Conservation (phyloP, 768 basidiomycete species). For the Trametes cinnabarina region DNA sequence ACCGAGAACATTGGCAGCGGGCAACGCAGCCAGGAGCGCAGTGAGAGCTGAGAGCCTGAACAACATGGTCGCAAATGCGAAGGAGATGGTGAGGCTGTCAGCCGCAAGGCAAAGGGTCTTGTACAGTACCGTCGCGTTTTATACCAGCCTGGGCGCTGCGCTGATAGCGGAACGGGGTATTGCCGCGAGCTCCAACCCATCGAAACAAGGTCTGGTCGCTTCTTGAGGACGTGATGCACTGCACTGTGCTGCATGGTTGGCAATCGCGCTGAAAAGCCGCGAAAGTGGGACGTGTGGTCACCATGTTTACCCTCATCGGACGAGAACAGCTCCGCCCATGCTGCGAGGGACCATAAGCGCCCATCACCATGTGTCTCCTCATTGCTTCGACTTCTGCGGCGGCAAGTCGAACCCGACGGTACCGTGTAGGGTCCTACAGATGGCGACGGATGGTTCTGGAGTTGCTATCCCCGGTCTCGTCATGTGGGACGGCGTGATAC, state of each 20-base stretch:
- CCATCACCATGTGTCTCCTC: conserved; percentile 1
- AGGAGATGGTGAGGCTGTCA: conserved; percentile 1
- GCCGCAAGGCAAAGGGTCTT: neutral
- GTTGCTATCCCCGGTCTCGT: neutral
- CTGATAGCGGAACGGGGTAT: conserved; percentile 2
- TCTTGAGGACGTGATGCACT: conserved; percentile 1
- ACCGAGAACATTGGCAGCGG: conserved; percentile 23
- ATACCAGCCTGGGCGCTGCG: conserved; percentile 4
- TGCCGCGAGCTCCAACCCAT: neutral
- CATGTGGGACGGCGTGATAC: neutral
- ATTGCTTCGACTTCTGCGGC: conserved; percentile 9
- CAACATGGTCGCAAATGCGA: conserved; percentile 19
- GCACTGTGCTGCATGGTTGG: neutral
- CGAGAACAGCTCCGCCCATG: conserved; percentile 1
- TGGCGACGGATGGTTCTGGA: neutral
- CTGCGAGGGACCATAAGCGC: neutral
- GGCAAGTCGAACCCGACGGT: neutral
- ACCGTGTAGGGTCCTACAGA: neutral
- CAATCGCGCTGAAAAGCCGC: neutral
- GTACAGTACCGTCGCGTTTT: neutral
- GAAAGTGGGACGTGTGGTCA: neutral
- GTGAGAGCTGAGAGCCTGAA: conserved; percentile 14
- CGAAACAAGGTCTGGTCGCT: neutral
- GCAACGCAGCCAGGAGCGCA: conserved; percentile 16
- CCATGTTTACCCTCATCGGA: neutral